Evolutionary conservation across 192 early-diverging fungal genomes (phyloP).

Genomic region (Coemansia reversa): DNA sequence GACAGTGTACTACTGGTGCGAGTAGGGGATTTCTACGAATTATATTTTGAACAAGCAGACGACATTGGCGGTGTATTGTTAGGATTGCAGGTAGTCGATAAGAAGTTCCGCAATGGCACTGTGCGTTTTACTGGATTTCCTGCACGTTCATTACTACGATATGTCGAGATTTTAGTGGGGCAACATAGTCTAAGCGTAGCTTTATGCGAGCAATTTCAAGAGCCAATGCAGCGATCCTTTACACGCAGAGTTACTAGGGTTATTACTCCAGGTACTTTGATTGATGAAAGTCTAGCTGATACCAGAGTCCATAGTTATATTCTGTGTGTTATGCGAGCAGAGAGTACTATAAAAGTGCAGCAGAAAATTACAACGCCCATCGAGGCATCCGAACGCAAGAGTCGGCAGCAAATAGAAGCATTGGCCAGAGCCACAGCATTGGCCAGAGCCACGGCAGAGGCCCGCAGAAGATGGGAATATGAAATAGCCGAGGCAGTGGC

Average conservation of each 20-base stretch:
- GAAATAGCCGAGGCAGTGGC: not conserved
- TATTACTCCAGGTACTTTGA: constrained; percentile 82
- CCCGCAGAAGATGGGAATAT: constrained; percentile 10
- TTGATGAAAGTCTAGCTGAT: constrained; percentile 67
- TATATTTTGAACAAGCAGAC: constrained; percentile 73
- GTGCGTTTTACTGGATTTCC: constrained; percentile 76
- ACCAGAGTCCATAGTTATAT: constrained; percentile 75
- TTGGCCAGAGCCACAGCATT: no score
- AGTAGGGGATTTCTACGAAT: constrained; percentile 82
- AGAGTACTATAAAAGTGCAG: constrained; percentile 2
- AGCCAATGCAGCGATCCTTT: constrained; percentile 53
- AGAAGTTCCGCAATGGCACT: constrained; percentile 58
- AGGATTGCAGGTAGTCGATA: constrained; percentile 69
- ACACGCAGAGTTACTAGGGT: constrained; percentile 72
- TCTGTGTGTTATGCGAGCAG: constrained; percentile 53
- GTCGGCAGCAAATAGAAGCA: no score
- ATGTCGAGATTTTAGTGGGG: constrained; percentile 66
- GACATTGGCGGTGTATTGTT: constrained; percentile 61
- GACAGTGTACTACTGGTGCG: constrained; percentile 67
- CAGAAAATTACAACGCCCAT: no score
- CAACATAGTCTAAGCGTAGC: constrained; percentile 62
- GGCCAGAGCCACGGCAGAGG: not conserved
- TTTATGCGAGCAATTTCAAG: constrained; percentile 68
- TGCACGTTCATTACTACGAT: constrained; percentile 58
- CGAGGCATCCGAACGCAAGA: no score